phyloP scores from a whole-genome alignment of 2,329 filamentous ascomycete species.

The Diaporthe vexans region DNA sequence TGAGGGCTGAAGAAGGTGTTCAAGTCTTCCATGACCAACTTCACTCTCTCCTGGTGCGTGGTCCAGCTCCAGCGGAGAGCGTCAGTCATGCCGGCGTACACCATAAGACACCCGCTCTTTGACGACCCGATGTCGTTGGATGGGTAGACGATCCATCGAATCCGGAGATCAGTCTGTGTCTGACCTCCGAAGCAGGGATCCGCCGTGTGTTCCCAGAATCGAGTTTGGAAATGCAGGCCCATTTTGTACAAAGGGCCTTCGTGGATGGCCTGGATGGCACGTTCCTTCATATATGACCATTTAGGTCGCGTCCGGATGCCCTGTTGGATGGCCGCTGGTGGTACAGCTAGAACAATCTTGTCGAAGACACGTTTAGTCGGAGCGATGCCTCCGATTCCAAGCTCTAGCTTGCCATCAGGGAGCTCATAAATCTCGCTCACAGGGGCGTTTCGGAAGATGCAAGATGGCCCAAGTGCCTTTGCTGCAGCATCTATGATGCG shows the following conservation, averaged over 20 bases:
- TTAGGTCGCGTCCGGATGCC: neutral
- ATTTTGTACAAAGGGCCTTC: neutral
- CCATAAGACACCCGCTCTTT: neutral
- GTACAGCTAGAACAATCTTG: neutral
- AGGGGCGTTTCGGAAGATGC: neutral
- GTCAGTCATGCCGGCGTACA: neutral
- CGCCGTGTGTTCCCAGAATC: neutral
- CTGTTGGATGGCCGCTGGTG: neutral
- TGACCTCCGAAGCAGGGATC: neutral
- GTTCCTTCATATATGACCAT: neutral
- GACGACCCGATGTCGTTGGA: neutral
- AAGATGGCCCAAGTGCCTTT: neutral
- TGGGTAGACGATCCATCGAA: neutral
- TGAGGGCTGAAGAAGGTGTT: neutral
- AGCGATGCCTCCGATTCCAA: neutral
- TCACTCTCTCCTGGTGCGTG: neutral
- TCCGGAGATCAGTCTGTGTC: neutral
- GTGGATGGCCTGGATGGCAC: neutral
- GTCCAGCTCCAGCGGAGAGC: neutral
- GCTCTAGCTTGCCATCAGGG: neutral
- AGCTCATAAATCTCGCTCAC: neutral
- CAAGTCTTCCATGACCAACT: neutral
- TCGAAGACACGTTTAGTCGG: neutral
- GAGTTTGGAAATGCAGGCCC: neutral
- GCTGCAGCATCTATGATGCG: neutral